phyloP scores from a whole-genome alignment of 2,329 filamentous ascomycete species.

The Penicillium brevicompactum region DNA sequence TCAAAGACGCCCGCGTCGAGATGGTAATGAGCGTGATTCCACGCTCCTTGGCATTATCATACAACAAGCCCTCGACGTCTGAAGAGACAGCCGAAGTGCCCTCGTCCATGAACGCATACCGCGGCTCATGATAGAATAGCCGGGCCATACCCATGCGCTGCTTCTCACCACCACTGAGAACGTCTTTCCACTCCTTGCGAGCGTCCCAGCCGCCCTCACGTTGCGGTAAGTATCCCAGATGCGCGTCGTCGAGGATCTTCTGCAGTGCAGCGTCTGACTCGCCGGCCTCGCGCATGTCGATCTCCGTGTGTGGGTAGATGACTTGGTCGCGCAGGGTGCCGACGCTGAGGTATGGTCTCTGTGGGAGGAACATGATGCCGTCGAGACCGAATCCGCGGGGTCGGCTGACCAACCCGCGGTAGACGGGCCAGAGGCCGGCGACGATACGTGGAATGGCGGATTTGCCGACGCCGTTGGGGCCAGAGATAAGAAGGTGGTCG shows the following conservation, averaged over 20 bases:
- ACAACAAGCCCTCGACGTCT: constrained; percentile 91
- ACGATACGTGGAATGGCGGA: constrained; percentile 83
- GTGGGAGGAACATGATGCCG: constrained; percentile 97
- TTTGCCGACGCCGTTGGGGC: constrained; percentile 93
- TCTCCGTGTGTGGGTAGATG: constrained; percentile 92
- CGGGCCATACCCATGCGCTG: constrained; percentile 91
- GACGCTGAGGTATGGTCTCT: constrained; percentile 87
- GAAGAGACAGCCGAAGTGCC: constrained; percentile 91
- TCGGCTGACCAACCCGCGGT: constrained; percentile 85
- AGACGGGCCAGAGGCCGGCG: constrained; percentile 93
- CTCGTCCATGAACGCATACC: constrained; percentile 93
- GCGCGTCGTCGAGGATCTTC: constrained; percentile 76
- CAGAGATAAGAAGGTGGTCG: constrained; percentile 92
- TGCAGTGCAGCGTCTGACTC: constrained; percentile 78
- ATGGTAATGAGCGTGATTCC: constrained; percentile 97
- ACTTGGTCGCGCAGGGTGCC: constrained; percentile 95
- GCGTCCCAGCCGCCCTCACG: constrained; percentile 97
- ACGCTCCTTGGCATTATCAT: constrained; percentile 88
- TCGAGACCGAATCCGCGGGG: constrained; percentile 79
- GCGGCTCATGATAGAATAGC: constrained; percentile 89
- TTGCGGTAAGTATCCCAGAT: constrained; percentile 83
- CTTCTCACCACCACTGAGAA: constrained; percentile 96
- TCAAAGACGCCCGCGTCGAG: constrained; percentile 88
- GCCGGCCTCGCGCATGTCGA: constrained; percentile 85
- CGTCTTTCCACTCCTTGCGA: constrained; percentile 97